Conservation (phyloP, 2,329 filamentous ascomycete genomes). For the Niveomyces coronatus region DNA sequence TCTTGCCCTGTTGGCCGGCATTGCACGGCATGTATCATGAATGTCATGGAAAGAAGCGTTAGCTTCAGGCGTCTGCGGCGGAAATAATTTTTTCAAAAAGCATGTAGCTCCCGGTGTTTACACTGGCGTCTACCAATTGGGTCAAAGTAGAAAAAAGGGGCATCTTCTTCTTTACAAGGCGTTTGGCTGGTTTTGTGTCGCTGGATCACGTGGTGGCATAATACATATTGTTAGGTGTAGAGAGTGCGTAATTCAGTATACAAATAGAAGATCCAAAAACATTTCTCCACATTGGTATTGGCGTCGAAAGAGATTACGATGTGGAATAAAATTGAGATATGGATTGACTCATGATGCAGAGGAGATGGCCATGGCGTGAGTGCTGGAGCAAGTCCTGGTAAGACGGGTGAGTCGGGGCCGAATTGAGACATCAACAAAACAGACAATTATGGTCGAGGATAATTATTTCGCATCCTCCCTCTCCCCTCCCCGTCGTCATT, state of each 20-base stretch:
- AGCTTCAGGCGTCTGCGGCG: constrained; percentile 5
- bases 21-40: constrained; percentile 1
- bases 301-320: no score
- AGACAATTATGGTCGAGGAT: not conserved
- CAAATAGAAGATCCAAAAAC: no score
- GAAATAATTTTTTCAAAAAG: constrained; percentile 2
- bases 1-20: constrained; percentile 1
- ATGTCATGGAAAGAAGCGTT: constrained; percentile 7
- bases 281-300: no score
- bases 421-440: not conserved
- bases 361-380: no score
- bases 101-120: constrained; percentile 4
- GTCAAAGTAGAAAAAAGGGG: constrained; percentile 2
- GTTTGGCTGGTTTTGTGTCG: constrained; percentile 3
- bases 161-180: constrained; percentile 1
- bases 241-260: constrained; percentile 1
- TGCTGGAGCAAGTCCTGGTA: not conserved
- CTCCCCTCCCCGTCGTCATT: no score
- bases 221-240: constrained; percentile 3
- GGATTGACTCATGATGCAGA: no score
- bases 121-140: constrained; percentile 4
- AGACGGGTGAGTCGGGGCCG: not conserved
- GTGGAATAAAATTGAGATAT: no score
- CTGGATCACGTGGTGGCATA: constrained; percentile 1
- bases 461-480: no score